Evolutionary conservation across 768 basidiomycete genomes (phyloP).

Genomic region (Leccinum obscurum): DNA sequence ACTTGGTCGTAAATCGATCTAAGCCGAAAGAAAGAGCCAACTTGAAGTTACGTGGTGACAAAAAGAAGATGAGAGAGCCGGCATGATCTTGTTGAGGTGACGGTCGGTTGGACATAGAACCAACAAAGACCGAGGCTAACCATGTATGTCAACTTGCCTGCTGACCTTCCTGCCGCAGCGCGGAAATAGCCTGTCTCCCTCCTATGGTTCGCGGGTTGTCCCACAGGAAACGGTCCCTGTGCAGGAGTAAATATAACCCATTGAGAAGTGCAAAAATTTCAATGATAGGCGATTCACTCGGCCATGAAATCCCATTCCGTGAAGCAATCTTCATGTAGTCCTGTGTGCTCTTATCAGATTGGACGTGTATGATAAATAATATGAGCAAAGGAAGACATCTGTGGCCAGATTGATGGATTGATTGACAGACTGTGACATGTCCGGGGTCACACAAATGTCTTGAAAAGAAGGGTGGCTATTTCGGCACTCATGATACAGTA

Average conservation of each 20-base stretch:
- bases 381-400: slow-evolving; percentile 1
- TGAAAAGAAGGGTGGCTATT: not conserved
- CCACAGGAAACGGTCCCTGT: not conserved
- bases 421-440: slow-evolving; percentile 3
- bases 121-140: slow-evolving; percentile 12
- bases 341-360: slow-evolving; percentile 3
- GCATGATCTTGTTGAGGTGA: not conserved
- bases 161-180: slow-evolving; percentile 3
- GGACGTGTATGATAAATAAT: not conserved
- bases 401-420: slow-evolving; percentile 15
- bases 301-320: slow-evolving; percentile 26
- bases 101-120: not conserved
- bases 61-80: not conserved
- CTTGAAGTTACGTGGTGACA: not conserved
- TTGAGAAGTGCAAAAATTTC: slow-evolving; percentile 12
- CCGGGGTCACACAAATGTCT: slow-evolving; percentile 5
- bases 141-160: slow-evolving; percentile 7
- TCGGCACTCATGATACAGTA: not conserved
- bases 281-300: slow-evolving; percentile 17
- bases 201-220: slow-evolving; percentile 18
- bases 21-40: not conserved
- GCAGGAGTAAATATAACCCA: slow-evolving; percentile 4
- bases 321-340: slow-evolving; percentile 3
- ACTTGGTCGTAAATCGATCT: not conserved
- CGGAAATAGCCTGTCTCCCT: slow-evolving; percentile 22